phyloP scores from a whole-genome alignment of 2,329 filamentous ascomycete genomes.

The Aspergillus pseudotamarii region DNA sequence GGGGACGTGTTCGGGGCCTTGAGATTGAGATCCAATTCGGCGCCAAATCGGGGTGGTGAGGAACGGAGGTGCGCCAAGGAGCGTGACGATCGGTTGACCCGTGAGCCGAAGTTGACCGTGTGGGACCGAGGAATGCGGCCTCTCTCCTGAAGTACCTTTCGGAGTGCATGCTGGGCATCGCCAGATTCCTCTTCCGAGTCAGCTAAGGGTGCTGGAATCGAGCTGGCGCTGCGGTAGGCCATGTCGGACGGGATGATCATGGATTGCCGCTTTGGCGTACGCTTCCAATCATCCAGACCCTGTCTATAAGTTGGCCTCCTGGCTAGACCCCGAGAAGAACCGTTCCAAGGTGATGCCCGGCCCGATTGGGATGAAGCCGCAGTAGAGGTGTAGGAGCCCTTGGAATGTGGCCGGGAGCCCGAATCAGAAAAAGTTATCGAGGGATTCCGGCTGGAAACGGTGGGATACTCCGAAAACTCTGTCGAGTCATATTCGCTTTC shows the following conservation, averaged over 20 bases:
- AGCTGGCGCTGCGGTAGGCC: conserved; percentile 34
- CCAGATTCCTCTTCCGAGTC: conserved; percentile 37
- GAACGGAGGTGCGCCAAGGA: conserved; percentile 44
- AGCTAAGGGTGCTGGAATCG: conserved; percentile 28
- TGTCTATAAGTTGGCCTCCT: conserved; percentile 28
- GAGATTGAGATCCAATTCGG: conserved; percentile 41
- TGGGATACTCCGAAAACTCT: conserved; percentile 44
- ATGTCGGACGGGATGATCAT: conserved; percentile 35
- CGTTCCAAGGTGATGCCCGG: conserved; percentile 45
- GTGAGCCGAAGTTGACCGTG: conserved; percentile 32
- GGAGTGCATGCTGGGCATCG: conserved; percentile 51
- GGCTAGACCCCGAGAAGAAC: conserved; percentile 31
- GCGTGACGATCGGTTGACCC: conserved; percentile 33
- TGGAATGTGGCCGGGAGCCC: conserved; percentile 44
- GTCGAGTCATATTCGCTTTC: conserved; percentile 46
- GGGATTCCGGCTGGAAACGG: conserved; percentile 39
- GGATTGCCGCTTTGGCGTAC: conserved; percentile 38
- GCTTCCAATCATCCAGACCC: conserved; percentile 32
- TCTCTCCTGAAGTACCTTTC: conserved; percentile 46
- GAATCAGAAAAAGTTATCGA: conserved; percentile 45
- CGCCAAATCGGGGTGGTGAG: conserved; percentile 44
- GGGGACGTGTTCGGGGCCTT: conserved; percentile 51
- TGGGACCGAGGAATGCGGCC: conserved; percentile 31
- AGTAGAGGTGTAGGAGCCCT: conserved; percentile 47
- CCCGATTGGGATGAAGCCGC: conserved; percentile 45